Evolutionary conservation across 1,139 yeast genomes (phyloP), one percentile per base, ranked within the genome.

Genomic region (Debaryomyces psychrophilus): DNA sequence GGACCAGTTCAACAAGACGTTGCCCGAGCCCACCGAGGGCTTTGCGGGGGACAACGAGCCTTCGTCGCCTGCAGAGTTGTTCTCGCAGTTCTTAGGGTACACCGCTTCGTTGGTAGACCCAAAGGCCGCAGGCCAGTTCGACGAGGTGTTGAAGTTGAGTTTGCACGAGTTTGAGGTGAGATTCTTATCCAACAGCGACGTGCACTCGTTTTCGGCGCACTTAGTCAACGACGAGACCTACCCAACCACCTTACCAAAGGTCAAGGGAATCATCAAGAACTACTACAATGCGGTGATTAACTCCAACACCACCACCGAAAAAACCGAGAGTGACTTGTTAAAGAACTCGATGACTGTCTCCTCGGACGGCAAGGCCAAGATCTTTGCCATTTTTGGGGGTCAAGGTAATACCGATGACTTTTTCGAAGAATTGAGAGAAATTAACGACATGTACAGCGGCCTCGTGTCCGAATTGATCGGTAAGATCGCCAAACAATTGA

Each of bases 381-480:
- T 90, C 49, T 83, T 80, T 51, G 96, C 97, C 52, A 84, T 93
- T 54, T 93, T 93, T 61, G 99, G 99, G 67, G 99, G 99, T 61
- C 99, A 93, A 76, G 99, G 99, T 72, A 92, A 90, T 73, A 85
- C 96, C 44, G 98, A 95, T 64, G 98, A 93, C 65, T 93, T 90
- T 76, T 93, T 93, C 62, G 97, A 92, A 64, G 99, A 95, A 75
- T 82, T 93, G 64, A 84, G 96, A 67, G 96, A 90, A 57, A 69
- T 90, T 50, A 85, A 87, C 74, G 75, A 81, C 53, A 77, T 84
- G 51, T 93, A 95, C 74, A 78, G 84, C 56, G 89, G 88, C 26
- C 77, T 93, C 53, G 75, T 90, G 50, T 71, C 80, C 38, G 95
- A 87, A 58, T 82, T 92, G 58, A 77, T 93, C 58, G 72, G 75